These are phyloP conservation scores for Nosema muscidifuracis DNA, from an alignment of 371 early-diverging fungal species.

Conservation along the genomic window DNA sequence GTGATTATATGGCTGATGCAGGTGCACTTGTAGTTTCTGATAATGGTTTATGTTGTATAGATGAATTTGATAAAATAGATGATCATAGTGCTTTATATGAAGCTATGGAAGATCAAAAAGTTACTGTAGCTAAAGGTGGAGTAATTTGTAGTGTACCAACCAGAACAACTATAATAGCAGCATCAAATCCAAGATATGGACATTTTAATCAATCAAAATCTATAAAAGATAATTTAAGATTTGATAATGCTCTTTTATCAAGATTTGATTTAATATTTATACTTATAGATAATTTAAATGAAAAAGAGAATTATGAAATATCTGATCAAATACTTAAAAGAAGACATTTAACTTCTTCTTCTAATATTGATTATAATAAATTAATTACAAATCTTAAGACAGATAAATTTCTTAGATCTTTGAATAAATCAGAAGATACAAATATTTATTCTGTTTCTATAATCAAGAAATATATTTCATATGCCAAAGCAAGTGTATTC, in stretches of 20 bases:
- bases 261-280: slow-evolving; percentile 61
- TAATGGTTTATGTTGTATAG: slow-evolving; percentile 67
- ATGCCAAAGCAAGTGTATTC: slow-evolving; percentile 50
- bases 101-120: slow-evolving; percentile 59
- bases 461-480: slow-evolving; percentile 64
- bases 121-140: slow-evolving; percentile 62
- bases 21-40: slow-evolving; percentile 67
- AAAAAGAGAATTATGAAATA: slow-evolving; percentile 43
- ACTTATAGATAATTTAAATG: slow-evolving; percentile 50
- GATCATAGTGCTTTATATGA: slow-evolving; percentile 59
- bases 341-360: slow-evolving; percentile 4
- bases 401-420: not conserved
- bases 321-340: slow-evolving; percentile 31
- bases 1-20: slow-evolving; percentile 72
- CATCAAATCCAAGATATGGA: slow-evolving; percentile 61
- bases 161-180: slow-evolving; percentile 57
- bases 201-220: slow-evolving; percentile 60
- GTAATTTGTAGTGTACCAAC: slow-evolving; percentile 59
- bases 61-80: slow-evolving; percentile 68
- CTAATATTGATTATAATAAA: not conserved
- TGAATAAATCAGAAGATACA: slow-evolving; percentile 63
- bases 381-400: not conserved
- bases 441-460: slow-evolving; percentile 65
- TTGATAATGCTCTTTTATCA: slow-evolving; percentile 51
- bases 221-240: slow-evolving; percentile 53